phyloP scores from a whole-genome alignment of 1,284 basidiomycete genomes.

The Singerocomus inundabilis region DNA sequence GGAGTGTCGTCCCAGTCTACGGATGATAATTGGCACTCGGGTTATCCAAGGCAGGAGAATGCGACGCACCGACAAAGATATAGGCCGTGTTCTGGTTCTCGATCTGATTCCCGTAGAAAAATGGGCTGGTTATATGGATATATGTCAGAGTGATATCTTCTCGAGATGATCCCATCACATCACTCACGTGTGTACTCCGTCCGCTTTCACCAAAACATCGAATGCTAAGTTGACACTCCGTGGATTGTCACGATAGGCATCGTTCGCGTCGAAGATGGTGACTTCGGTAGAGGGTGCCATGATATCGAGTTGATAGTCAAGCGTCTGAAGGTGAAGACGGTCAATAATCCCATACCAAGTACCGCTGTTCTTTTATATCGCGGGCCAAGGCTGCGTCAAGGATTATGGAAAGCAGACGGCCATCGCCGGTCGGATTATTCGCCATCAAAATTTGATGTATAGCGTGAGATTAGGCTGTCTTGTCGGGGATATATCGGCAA shows the following conservation, averaged over 20 bases:
- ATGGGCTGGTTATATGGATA: conserved; percentile 20
- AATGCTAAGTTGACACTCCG: conserved; percentile 5
- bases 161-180: background rate
- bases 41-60: background rate
- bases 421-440: no score
- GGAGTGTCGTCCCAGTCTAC: conserved; percentile 31
- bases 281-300: conserved; percentile 23
- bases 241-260: conserved; percentile 8
- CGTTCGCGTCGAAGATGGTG: conserved; percentile 21
- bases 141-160: background rate
- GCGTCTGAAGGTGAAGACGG: no score
- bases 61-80: conserved; percentile 23
- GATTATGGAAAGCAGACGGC: no score
- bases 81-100: conserved; percentile 15
- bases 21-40: background rate
- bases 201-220: conserved; percentile 5
- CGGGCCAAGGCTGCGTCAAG: no score
- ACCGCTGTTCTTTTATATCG: no score
- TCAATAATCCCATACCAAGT: no score
- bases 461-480: no score
- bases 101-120: conserved; percentile 23
- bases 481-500: no score
- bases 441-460: no score
- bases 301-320: no score
- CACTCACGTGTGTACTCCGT: conserved; percentile 20